Percentiles rank a stretch among this genome's conserved stretches.
Evolutionary conservation across 345 rosid genomes (phyloP).

Genomic region (Euphorbia lathyris): DNA sequence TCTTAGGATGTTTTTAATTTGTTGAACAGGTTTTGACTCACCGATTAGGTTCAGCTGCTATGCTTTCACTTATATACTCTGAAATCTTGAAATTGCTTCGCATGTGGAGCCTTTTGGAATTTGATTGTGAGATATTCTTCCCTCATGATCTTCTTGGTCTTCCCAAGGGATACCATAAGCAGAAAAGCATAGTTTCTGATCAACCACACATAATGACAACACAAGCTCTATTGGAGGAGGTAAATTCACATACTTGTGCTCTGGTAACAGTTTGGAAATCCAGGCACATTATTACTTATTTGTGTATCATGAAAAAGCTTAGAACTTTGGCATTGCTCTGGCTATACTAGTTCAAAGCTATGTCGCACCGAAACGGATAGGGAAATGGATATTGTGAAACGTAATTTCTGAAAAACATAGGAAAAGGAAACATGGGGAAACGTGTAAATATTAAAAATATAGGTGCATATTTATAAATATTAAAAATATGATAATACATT

Average conservation of each 20-base stretch:
- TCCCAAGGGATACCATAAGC: conserved; percentile 61
- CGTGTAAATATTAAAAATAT: no score
- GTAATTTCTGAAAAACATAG: no score
- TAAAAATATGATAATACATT: no score
- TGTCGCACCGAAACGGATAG: no score
- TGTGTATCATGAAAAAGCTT: no score
- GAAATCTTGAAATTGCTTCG: conserved; percentile 65
- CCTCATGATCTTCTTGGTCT: conserved; percentile 49
- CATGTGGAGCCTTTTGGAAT: conserved; percentile 50
- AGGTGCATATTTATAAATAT: no score
- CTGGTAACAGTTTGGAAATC: conserved; percentile 25
- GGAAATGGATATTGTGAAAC: no score
- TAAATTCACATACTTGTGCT: conserved; percentile 28
- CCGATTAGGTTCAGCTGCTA: conserved; percentile 56
- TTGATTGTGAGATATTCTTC: conserved; percentile 57
- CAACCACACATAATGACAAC: conserved; percentile 50
- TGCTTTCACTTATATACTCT: conserved; percentile 54
- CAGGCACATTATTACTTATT: no score
- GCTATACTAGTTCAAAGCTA: no score
- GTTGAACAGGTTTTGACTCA: conserved; percentile 55
- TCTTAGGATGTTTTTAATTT: not conserved
- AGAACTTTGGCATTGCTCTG: no score
- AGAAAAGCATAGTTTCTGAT: conserved; percentile 56
- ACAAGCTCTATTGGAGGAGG: conserved; percentile 34
- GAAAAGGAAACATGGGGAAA: no score